Base-by-base conservation (phyloP, 2,329 filamentous ascomycete genomes). In the Bipolaris zeicola region DNA sequence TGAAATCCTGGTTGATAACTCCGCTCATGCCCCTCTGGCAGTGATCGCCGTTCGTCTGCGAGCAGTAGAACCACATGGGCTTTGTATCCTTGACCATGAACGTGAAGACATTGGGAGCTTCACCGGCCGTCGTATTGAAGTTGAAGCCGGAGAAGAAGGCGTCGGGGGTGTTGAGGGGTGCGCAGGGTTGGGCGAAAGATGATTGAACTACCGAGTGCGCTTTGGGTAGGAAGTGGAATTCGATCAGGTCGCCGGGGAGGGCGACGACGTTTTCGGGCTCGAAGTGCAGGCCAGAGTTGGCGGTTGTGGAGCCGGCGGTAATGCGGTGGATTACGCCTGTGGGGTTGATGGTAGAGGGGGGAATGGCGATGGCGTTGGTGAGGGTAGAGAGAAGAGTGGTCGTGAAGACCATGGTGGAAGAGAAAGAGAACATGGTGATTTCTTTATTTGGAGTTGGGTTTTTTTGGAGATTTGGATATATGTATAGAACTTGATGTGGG, bases 121-220 rank as follows among this genome's bases (percentile, higher is more conserved):
- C 67, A 42, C 67, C 64, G 3, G 50, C 43, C 1, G 41, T 37
- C 13, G 67, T 80, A 31, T 85, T 85, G 61, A 86, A 85, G 76
- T 85, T 82, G 79, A 85, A 89, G 60, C 87, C 87, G 5, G 77
- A 79, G 64, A 84, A 88, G 76, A 92, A 79, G 59, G 78, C 68
- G 65, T 81, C 81, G 60, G 75, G 76, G 34, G 47, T 76, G 78
- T 64, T 59, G 63, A 89, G 82, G 49, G 89, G 88, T 44, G 81
- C 75, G 78, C 89, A 92, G 6, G 89, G 89, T 57, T 81, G 76
- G 66, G 88, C 86, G 70, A 92, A 93, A 67, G 81, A 85, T 44
- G 89, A 90, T 80, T 92, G 89, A 5, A 86, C 88, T 55, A 92
- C 83, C 47, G 89, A 91, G 83, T 93, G 90, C 80, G 92, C 92